These are phyloP conservation scores for Plasmopara viticola DNA, from an alignment of 352 stramenopile genomes.

Conservation along the genomic window DNA sequence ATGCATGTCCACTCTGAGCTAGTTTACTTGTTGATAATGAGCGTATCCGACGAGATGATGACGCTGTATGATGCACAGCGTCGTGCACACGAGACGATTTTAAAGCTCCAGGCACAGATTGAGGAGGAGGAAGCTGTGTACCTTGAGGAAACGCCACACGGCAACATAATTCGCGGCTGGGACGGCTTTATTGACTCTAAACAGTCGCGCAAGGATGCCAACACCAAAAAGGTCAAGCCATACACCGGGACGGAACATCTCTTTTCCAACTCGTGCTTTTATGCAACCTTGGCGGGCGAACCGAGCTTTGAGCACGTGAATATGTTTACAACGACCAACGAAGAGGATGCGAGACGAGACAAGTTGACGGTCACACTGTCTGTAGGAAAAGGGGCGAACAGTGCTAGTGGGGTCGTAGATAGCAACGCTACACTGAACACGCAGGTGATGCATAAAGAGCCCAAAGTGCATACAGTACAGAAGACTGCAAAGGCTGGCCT, in stretches of 20 bases:
- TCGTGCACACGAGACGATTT: conserved; percentile 60
- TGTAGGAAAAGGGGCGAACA: conserved; percentile 20
- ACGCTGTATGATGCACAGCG: conserved; percentile 65
- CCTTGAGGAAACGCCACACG: conserved; percentile 76
- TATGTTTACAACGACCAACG: conserved; percentile 28
- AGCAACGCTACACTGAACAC: conserved; percentile 3
- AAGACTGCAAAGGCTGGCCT: conserved; percentile 18
- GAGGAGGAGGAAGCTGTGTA: conserved; percentile 74
- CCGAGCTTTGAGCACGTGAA: conserved; percentile 53
- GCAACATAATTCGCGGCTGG: conserved; percentile 85
- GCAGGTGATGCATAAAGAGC: conserved; percentile 16
- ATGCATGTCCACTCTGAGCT: background rate
- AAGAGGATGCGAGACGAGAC: conserved; percentile 28
- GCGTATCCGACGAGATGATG: conserved; percentile 61
- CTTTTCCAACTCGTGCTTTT: conserved; percentile 73
- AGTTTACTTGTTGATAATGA: background rate
- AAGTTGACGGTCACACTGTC: conserved; percentile 44
- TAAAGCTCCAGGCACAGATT: conserved; percentile 70
- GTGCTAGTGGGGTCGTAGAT: conserved; percentile 11
- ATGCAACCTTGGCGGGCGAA: conserved; percentile 43
- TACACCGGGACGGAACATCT: conserved; percentile 75
- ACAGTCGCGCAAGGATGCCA: conserved; percentile 65
- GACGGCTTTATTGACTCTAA: conserved; percentile 84
- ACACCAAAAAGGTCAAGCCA: conserved; percentile 72
- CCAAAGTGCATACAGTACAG: conserved; percentile 22